These are phyloP conservation scores for Podospora bellae-mahoneyi DNA, from an alignment of 495 filamentous ascomycete genomes.

Conservation along the genomic window DNA sequence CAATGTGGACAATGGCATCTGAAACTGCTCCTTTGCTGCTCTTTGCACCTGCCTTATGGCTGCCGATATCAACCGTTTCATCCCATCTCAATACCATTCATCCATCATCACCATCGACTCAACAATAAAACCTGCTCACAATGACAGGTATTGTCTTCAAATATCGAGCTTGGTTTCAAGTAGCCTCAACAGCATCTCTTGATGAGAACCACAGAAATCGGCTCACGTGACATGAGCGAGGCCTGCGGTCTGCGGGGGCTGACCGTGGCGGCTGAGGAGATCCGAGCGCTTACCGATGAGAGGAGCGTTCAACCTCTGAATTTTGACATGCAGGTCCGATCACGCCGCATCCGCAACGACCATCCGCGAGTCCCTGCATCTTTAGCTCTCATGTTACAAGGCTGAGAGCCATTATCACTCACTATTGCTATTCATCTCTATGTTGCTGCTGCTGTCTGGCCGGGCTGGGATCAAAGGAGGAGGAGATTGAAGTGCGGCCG, in stretches of 20 bases:
- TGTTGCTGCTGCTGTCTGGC: slow-evolving; percentile 17
- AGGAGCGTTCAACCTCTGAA: slow-evolving; percentile 14
- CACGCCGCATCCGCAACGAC: slow-evolving; percentile 8
- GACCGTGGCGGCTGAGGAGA: slow-evolving; percentile 18
- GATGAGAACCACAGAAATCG: background rate
- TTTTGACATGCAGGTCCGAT: slow-evolving; percentile 9
- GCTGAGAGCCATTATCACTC: background rate
- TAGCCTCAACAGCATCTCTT: background rate
- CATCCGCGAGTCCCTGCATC: background rate
- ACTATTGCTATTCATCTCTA: slow-evolving; percentile 14
- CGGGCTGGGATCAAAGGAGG: slow-evolving; percentile 19
- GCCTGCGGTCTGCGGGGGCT: slow-evolving; percentile 13
- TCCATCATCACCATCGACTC: background rate
- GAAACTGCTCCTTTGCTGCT: background rate
- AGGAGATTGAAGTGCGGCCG: slow-evolving; percentile 26
- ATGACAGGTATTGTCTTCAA: background rate
- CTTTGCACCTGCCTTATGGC: background rate
- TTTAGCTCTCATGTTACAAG: slow-evolving; percentile 2
- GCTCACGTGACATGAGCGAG: slow-evolving; percentile 15
- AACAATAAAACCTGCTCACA: background rate
- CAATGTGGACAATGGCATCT: slow-evolving; percentile 3
- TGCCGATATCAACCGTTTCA: background rate
- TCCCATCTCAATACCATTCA: background rate
- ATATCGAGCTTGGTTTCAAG: background rate
- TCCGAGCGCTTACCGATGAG: slow-evolving; percentile 1